Evolutionary conservation across 306 rosid species (phyloP), one percentile per base, ranked within the genome.

Genomic region (Sicyos edulis): DNA sequence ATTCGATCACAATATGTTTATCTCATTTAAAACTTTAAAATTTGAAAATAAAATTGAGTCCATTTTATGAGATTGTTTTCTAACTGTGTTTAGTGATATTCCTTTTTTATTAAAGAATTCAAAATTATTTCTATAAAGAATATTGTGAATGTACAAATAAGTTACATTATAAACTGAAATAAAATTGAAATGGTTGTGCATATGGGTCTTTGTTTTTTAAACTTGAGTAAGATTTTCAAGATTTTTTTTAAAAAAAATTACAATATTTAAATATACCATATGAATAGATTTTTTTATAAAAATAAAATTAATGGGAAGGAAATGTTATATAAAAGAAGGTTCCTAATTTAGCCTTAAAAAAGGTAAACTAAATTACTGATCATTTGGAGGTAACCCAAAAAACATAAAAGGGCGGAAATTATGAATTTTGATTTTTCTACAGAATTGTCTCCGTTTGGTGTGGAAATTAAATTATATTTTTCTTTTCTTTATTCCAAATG

Each of bases 401-500:
- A 34, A 34, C 40, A 34, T 34, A 34, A 37, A 37, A 37, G 44
- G 44, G 8, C 22, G 13, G 12, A 19, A 19, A 6, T 54, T 54
- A 2, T 55, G 24, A 55, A 19, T 56, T 19, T 56, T 56, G 6
- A 56, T 19, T 56, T 19, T 56, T 3, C 15, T 37, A 37, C 44
- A 10, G 3, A 56, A 55, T 5, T 7, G 10, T 56, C 5, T 29
- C 16, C 22, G 32, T 56, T 21, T 7, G 19, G 6, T 24, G 3
- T 59, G 32, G 37, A 58, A 59, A 47, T 66, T 44, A 40, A 19
- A 19, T 66, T 5, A 21, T 10, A 44, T 11, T 67, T 67, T 22
- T 32, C 0, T 24, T 37, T 70, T 15, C 1, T 70, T 70, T 70
- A 70, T 4, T 70, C 5, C 55, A 13, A 70, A 50, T 70, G 74